These are phyloP conservation scores for Schizonepeta tenuifolia DNA, from an alignment of 257 asterid genomes.

Conservation along the genomic window DNA sequence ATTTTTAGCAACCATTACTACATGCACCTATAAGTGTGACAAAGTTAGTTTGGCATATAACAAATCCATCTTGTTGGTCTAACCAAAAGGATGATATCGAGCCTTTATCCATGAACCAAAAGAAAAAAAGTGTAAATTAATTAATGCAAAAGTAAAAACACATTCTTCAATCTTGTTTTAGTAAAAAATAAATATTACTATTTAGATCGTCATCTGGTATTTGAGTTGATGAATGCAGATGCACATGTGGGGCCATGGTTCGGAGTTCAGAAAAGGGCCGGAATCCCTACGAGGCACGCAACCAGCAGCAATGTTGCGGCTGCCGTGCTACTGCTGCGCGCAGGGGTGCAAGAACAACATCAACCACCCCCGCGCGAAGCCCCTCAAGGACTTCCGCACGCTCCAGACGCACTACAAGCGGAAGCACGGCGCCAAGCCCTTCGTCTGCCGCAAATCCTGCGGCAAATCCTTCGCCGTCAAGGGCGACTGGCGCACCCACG, in stretches of 20 bases:
- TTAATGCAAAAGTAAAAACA: too few relatives aligned
- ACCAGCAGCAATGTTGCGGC: slow-evolving; percentile 87
- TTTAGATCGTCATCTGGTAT: too few relatives aligned
- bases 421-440: slow-evolving; percentile 86
- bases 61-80: neutral
- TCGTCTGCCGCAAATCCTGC: slow-evolving; percentile 67
- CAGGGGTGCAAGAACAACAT: slow-evolving; percentile 88
- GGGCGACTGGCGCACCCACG: slow-evolving; percentile 97
- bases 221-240: slow-evolving; percentile 45
- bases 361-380: slow-evolving; percentile 83
- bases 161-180: too few relatives aligned
- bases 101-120: too few relatives aligned
- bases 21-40: neutral
- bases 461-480: slow-evolving; percentile 82
- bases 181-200: too few relatives aligned
- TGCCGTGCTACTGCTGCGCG: slow-evolving; percentile 90
- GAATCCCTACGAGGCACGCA: slow-evolving; percentile 80
- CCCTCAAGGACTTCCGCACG: slow-evolving; percentile 87
- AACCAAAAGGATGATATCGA: too few relatives aligned
- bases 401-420: slow-evolving; percentile 95
- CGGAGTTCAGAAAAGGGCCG: slow-evolving; percentile 82
- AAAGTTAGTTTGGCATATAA: neutral
- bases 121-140: too few relatives aligned
- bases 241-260: slow-evolving; percentile 99
- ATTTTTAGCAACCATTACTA: neutral